A percentile compares a stretch with the other conserved stretches of the same genome.
Conservation (phyloP, 495 filamentous ascomycete genomes). For the Xylaria longipes region DNA sequence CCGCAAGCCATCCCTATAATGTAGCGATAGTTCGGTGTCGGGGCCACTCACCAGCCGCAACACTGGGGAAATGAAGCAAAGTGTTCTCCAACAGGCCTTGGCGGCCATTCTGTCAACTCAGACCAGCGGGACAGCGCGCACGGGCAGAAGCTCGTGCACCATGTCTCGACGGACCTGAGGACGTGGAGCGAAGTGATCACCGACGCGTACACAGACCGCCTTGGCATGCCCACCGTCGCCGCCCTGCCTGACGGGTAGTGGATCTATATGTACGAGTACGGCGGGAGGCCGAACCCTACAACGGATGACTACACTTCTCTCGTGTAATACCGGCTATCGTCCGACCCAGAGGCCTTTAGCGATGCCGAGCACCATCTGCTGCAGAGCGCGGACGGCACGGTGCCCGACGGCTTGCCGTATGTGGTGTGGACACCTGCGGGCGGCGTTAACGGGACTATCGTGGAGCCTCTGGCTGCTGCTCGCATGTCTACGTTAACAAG, state of each 20-base stretch:
- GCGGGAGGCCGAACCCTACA: not conserved
- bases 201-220: slow-evolving; percentile 59
- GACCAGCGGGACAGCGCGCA: slow-evolving; percentile 60
- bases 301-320: not conserved
- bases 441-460: slow-evolving; percentile 46
- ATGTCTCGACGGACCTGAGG: slow-evolving; percentile 50
- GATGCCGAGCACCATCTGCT: not conserved
- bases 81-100: not conserved
- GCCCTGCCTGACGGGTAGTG: slow-evolving; percentile 36
- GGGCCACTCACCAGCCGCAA: not conserved
- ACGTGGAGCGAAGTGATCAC: slow-evolving; percentile 55
- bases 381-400: slow-evolving; percentile 29
- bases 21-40: not conserved
- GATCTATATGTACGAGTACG: not conserved
- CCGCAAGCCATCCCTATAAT: not conserved
- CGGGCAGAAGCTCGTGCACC: slow-evolving; percentile 61
- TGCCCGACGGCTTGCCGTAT: slow-evolving; percentile 39
- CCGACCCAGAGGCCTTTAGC: not conserved
- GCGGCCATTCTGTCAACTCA: slow-evolving; percentile 27
- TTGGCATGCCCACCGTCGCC: slow-evolving; percentile 59
- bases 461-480: slow-evolving; percentile 11
- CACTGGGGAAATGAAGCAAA: not conserved
- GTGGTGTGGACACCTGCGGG: slow-evolving; percentile 48
- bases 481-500: not conserved
- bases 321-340: not conserved